A percentile compares a stretch with the other conserved stretches of the same genome.
phyloP scores from a whole-genome alignment of 345 rosid species.

The Eucalyptus lansdowneana region DNA sequence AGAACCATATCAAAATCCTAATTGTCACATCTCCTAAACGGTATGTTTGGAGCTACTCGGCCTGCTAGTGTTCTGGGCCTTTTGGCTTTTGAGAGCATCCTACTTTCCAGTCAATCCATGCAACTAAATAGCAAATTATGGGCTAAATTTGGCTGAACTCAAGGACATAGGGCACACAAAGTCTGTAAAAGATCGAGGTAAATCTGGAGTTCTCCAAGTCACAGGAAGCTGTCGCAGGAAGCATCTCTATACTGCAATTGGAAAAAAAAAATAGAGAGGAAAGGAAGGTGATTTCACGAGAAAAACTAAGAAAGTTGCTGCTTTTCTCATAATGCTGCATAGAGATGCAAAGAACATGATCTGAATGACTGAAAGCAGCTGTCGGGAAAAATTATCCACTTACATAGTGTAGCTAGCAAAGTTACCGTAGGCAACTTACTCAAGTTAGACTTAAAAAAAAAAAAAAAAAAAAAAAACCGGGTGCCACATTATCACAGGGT shows the following conservation, averaged over 20 bases:
- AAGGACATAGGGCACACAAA: neutral
- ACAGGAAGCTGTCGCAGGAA: neutral
- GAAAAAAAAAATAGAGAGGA: neutral
- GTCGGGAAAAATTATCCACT: neutral
- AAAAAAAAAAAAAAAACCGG: neutral
- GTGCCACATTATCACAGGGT: neutral
- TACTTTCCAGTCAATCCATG: neutral
- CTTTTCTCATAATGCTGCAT: neutral
- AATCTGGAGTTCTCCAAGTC: neutral
- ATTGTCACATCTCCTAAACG: neutral
- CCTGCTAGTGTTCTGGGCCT: neutral
- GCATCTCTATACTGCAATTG: neutral
- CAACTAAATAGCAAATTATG: neutral
- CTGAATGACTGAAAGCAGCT: neutral
- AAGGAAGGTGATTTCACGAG: neutral
- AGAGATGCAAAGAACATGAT: neutral
- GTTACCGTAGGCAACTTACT: neutral
- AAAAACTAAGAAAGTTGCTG: neutral
- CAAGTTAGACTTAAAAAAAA: neutral
- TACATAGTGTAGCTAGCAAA: neutral
- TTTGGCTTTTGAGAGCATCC: neutral
- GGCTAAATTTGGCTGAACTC: neutral
- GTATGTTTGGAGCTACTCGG: neutral
- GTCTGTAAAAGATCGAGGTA: neutral
- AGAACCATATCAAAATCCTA: neutral